These are phyloP conservation scores for Alternaria incomplexa DNA, from an alignment of 2,329 filamentous ascomycete species.

Conservation along the genomic window DNA sequence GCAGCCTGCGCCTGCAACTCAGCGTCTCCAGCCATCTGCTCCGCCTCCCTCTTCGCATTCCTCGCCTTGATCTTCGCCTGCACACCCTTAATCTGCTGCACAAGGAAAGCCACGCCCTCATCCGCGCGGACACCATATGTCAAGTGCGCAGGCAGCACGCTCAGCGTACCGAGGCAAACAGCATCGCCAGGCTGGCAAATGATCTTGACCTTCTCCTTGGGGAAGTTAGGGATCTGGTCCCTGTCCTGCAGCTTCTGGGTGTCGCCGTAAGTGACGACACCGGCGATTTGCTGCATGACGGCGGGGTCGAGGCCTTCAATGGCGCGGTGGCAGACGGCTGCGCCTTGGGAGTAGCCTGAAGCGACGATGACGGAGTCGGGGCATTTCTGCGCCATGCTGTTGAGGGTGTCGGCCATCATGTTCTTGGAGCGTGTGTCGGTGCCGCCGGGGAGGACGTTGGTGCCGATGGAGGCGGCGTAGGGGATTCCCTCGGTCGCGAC, in stretches of 20 bases:
- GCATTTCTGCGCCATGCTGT: constrained; percentile 34
- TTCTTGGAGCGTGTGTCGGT: constrained; percentile 30
- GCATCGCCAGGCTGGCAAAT: constrained; percentile 59
- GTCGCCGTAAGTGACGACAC: constrained; percentile 55
- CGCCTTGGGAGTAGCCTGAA: constrained; percentile 42
- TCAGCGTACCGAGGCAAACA: constrained; percentile 57
- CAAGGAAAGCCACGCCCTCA: constrained; percentile 38
- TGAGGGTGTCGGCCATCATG: constrained; percentile 31
- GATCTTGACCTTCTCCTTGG: constrained; percentile 54
- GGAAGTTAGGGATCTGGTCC: constrained; percentile 50
- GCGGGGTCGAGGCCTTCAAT: constrained; percentile 34
- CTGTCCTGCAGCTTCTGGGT: constrained; percentile 52
- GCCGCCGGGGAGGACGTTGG: constrained; percentile 41
- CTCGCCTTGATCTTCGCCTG: constrained; percentile 38
- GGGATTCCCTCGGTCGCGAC: constrained; percentile 44
- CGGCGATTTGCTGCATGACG: constrained; percentile 45
- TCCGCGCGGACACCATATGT: constrained; percentile 37
- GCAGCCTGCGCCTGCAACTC: neutral
- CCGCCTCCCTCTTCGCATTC: constrained; percentile 32
- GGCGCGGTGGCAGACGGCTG: constrained; percentile 45
- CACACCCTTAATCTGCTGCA: constrained; percentile 30
- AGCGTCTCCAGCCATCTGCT: constrained; percentile 5
- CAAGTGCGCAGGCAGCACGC: constrained; percentile 37
- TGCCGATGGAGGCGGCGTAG: constrained; percentile 35
- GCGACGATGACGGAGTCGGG: constrained; percentile 43